These are phyloP conservation scores for Aspergillus biplanus DNA, from an alignment of 495 filamentous ascomycete species.

Conservation along the genomic window DNA sequence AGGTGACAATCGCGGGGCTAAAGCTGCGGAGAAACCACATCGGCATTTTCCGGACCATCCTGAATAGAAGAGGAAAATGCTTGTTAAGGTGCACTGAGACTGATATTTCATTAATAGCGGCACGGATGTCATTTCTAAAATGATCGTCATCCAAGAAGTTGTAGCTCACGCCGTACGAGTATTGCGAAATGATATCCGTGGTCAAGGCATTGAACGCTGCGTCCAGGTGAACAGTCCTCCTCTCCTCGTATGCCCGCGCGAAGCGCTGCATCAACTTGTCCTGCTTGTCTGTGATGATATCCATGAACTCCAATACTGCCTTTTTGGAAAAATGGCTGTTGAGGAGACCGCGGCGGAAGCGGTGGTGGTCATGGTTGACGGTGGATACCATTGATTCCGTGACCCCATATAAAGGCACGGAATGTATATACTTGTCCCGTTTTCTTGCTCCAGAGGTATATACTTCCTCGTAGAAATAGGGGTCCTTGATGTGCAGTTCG, in stretches of 20 bases:
- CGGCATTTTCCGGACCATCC: too few species aligned
- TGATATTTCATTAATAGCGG: slow-evolving; percentile 22
- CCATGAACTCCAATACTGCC: not conserved
- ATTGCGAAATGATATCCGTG: slow-evolving; percentile 47
- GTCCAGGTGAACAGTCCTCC: slow-evolving; percentile 32
- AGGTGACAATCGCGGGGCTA: too few species aligned
- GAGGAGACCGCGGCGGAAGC: not conserved
- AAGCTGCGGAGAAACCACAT: too few species aligned
- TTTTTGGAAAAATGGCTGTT: not conserved
- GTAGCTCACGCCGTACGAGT: slow-evolving; percentile 43
- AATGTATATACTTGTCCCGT: not conserved
- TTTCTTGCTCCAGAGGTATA: not conserved
- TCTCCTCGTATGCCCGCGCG: slow-evolving; percentile 28
- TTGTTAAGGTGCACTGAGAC: not conserved
- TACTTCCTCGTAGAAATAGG: not conserved
- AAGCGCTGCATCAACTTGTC: slow-evolving; percentile 23
- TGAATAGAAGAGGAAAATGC: not conserved
- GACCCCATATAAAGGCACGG: not conserved
- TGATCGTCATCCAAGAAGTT: slow-evolving; percentile 31
- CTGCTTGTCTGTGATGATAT: not conserved
- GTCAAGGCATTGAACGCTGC: slow-evolving; percentile 45
- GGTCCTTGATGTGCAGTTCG: not conserved
- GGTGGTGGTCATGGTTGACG: not conserved
- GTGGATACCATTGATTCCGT: not conserved
- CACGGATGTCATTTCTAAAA: slow-evolving; percentile 27